Percentiles rank a stretch among this genome's conserved stretches.
Evolutionary conservation across 2,329 filamentous ascomycete genomes (phyloP).

Genomic region (Neofusicoccum cordaticola): DNA sequence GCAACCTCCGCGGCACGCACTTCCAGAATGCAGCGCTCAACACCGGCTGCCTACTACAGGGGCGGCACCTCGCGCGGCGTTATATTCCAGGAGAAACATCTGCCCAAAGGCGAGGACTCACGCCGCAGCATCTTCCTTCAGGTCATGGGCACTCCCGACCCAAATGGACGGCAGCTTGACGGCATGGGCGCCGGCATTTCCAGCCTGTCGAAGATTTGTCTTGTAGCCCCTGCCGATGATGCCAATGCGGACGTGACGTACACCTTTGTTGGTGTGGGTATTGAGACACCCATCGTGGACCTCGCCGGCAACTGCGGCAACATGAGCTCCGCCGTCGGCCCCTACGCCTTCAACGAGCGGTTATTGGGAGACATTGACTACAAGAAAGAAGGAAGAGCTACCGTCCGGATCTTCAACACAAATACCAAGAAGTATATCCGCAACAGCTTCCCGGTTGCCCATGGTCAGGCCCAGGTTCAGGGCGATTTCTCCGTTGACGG

Average conservation of each 20-base stretch:
- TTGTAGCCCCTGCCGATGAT: conserved; percentile 55
- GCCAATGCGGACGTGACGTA: conserved; percentile 62
- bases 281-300: conserved; percentile 61
- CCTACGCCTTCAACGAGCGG: conserved; percentile 48
- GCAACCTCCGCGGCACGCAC: background rate
- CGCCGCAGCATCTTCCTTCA: conserved; percentile 58
- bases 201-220: conserved; percentile 68
- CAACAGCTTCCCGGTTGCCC: conserved; percentile 54
- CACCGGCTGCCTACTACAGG: conserved; percentile 59
- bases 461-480: conserved; percentile 45
- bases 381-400: conserved; percentile 35
- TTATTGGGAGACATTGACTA: conserved; percentile 22
- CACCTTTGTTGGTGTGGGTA: conserved; percentile 68
- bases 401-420: conserved; percentile 65
- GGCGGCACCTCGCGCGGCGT: conserved; percentile 69
- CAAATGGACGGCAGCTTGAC: conserved; percentile 67
- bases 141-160: conserved; percentile 64
- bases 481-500: conserved; percentile 64
- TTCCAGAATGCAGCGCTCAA: conserved; percentile 15
- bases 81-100: conserved; percentile 54
- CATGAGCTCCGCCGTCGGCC: conserved; percentile 66
- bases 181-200: conserved; percentile 69
- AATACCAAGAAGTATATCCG: conserved; percentile 66
- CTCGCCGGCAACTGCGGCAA: conserved; percentile 74
- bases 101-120: conserved; percentile 45